Evolutionary conservation across 2,329 filamentous ascomycete species (phyloP).

Genomic region (Phialophora macrospora): DNA sequence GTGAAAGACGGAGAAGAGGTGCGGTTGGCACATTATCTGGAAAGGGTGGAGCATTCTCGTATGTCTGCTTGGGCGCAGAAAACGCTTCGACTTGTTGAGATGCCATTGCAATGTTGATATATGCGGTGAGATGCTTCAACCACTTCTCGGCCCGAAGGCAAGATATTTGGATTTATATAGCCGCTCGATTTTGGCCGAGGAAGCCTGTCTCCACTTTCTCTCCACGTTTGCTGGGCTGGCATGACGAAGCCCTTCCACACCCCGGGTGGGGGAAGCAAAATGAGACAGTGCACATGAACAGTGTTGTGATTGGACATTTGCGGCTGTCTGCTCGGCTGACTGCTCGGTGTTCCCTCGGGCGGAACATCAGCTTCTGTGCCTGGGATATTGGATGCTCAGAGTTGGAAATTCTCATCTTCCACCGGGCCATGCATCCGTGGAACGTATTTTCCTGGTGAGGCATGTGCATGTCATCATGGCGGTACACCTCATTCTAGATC

Average conservation of each 20-base stretch:
- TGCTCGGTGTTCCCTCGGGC: conserved; percentile 4
- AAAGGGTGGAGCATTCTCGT: conserved; percentile 46
- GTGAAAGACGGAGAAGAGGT: conserved; percentile 51
- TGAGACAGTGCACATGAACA: neutral
- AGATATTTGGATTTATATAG: conserved; percentile 11
- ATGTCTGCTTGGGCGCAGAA: conserved; percentile 28
- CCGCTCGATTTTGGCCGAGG: conserved; percentile 5
- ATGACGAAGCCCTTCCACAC: conserved; percentile 20
- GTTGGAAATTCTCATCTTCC: neutral
- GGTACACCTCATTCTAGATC: neutral
- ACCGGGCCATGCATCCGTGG: neutral
- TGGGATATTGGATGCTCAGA: neutral
- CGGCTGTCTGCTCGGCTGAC: neutral
- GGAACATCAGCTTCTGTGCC: neutral
- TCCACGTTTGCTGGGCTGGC: conserved; percentile 14
- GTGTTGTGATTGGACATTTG: neutral
- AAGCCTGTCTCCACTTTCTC: conserved; percentile 25
- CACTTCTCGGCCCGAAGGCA: conserved; percentile 5
- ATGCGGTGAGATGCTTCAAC: neutral
- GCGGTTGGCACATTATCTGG: conserved; percentile 50
- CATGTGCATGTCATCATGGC: neutral
- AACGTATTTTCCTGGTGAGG: neutral
- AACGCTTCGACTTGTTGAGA: conserved; percentile 29
- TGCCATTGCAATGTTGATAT: conserved; percentile 19
- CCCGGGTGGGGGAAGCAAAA: conserved; percentile 23